These are phyloP conservation scores for Puya raimondii DNA, from an alignment of 176 grass and related monocot species.

Conservation along the genomic window DNA sequence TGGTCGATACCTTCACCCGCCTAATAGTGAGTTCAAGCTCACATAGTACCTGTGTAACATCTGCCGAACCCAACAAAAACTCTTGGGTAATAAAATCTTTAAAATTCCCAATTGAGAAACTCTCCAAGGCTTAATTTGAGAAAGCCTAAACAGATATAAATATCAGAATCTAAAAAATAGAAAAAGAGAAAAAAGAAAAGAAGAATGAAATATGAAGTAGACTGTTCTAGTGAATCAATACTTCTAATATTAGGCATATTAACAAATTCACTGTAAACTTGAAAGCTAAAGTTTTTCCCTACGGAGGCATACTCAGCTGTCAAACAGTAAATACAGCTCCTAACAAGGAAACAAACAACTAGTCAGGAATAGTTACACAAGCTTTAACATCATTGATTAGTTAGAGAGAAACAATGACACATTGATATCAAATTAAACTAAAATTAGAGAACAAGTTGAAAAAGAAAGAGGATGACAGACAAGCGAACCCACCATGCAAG, in stretches of 20 bases:
- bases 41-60: conserved; percentile 22
- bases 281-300: too few species aligned
- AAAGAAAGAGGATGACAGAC: neutral
- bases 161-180: neutral
- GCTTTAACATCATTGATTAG: too few species aligned
- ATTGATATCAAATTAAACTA: neutral
- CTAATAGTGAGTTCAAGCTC: conserved; percentile 19
- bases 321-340: too few species aligned
- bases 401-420: neutral
- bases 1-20: conserved; percentile 21
- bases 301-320: too few species aligned
- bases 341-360: too few species aligned
- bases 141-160: neutral
- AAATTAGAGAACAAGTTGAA: neutral
- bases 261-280: too few species aligned
- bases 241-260: too few species aligned
- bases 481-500: conserved; percentile 12
- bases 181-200: too few species aligned
- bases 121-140: neutral
- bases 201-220: neutral
- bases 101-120: neutral
- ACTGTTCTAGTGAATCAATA: too few species aligned
- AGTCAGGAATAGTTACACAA: too few species aligned
- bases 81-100: neutral
- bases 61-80: neutral